Conservation (phyloP, 371 early-diverging fungal species). For the Apophysomyces elegans region DNA sequence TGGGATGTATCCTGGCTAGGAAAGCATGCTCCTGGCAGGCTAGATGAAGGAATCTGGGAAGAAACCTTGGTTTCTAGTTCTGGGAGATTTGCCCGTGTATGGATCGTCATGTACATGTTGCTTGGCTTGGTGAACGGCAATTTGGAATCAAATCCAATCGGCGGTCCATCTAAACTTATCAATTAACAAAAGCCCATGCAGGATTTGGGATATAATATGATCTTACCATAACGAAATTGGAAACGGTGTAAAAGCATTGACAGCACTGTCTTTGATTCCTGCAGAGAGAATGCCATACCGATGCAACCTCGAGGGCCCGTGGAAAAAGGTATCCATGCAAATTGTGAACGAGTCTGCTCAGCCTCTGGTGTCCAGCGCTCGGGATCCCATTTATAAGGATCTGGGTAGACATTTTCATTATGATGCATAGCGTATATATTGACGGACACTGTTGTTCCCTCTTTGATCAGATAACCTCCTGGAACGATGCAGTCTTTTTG, state of each 20-base stretch:
- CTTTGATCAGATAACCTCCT: conserved; percentile 30
- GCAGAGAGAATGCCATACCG: conserved; percentile 42
- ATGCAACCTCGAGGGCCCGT: conserved; percentile 48
- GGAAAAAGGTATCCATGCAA: conserved; percentile 47
- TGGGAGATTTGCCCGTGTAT: too few relatives aligned
- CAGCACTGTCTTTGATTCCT: conserved; percentile 42
- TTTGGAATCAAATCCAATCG: too few relatives aligned
- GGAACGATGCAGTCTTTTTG: conserved; percentile 36
- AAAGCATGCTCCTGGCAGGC: too few relatives aligned
- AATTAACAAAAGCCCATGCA: too few relatives aligned
- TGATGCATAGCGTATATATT: conserved; percentile 33
- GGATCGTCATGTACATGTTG: too few relatives aligned
- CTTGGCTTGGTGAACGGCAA: too few relatives aligned
- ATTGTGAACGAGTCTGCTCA: conserved; percentile 34
- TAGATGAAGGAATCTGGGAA: too few relatives aligned
- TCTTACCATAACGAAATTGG: conserved; percentile 23
- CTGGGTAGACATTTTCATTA: conserved; percentile 31
- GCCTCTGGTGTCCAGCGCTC: conserved; percentile 44
- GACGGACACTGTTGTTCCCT: conserved; percentile 14
- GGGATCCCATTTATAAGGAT: conserved; percentile 41
- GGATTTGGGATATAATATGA: too few relatives aligned
- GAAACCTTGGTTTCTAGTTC: too few relatives aligned
- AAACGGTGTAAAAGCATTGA: conserved; percentile 30
- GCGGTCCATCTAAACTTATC: too few relatives aligned
- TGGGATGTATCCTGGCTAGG: too few relatives aligned